Conservation (phyloP, 768 basidiomycete species). For the Lactifluus subvellereus region DNA sequence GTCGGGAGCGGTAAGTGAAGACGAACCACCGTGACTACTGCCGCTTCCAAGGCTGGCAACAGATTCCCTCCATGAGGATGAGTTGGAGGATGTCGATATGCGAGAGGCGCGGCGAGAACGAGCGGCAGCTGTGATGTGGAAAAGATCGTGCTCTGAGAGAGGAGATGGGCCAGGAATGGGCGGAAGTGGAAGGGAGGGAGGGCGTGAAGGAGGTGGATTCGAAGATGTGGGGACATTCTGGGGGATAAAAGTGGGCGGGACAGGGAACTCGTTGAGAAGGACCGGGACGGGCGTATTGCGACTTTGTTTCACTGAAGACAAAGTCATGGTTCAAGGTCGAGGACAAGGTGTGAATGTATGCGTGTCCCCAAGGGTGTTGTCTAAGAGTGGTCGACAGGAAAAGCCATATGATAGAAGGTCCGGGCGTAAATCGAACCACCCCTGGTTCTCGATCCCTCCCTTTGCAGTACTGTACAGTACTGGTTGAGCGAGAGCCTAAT, state of each 20-base stretch:
- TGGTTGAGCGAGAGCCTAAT: constrained; percentile 2
- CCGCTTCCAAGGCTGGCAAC: constrained; percentile 27
- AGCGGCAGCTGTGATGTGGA: constrained; percentile 35
- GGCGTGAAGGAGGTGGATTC: constrained; percentile 55
- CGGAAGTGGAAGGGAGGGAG: constrained; percentile 55
- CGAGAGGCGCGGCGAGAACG: constrained; percentile 35
- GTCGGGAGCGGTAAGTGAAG: constrained; percentile 18
- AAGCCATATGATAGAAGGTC: neutral
- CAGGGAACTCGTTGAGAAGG: constrained; percentile 32
- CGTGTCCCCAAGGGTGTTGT: neutral
- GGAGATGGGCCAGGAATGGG: constrained; percentile 61
- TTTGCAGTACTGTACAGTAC: neutral
- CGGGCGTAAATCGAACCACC: neutral
- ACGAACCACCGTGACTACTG: constrained; percentile 22
- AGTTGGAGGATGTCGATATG: constrained; percentile 28
- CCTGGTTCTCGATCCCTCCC: neutral
- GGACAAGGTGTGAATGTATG: constrained; percentile 6
- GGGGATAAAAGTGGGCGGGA: constrained; percentile 33
- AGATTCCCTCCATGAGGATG: constrained; percentile 27
- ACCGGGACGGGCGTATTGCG: constrained; percentile 25
- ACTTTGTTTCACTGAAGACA: constrained; percentile 1
- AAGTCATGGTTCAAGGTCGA: neutral
- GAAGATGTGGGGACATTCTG: constrained; percentile 21
- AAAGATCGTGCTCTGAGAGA: constrained; percentile 45
- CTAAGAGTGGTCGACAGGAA: neutral